Base-by-base conservation (phyloP, 192 early-diverging fungal genomes). In the Funneliformis geosporum region DNA sequence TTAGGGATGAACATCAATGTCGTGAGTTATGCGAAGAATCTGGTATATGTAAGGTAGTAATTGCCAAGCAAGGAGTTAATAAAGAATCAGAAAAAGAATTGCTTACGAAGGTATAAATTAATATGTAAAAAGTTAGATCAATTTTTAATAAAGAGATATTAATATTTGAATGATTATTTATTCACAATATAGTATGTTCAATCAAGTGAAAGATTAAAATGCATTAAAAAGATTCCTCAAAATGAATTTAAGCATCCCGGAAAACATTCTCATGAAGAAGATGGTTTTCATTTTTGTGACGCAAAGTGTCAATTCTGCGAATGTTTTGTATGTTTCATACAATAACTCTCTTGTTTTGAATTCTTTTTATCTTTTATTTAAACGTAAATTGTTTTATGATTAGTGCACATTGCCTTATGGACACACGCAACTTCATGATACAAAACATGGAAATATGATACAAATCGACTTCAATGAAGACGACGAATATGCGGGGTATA, bases 1-100 rank as follows among this genome's bases (percentile, higher is more conserved):
- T 23, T 61, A 80, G 79, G 4, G 18, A 78, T 11, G 80, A 77
- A 43, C 80, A 81, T 76, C 80, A 76, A 66, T 81, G 80, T 50
- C 38, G 28, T 21, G 28, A 81, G 27, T 7, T 55, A 38, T 81
- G 80, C 21, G 75, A 81, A 68, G 47, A 44, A 27, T 5, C 27
- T 5, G 80, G 80, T 5, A 78, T 81, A 25, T 81, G 80, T 59
- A 76, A 77, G 40, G 28, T 78, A 21, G 5, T 23, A 23, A 68
- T n/a, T 44, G 71, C 79, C 0, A 72, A 38, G 27, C 66, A 78
- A 12, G 76, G n/a, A n/a, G 16, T 14, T 46, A 50, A 72, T 28
- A 27, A 72, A 5, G 70, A 40, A 14, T 44, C 50, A 8, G 67
- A 43, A 18, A 44, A 43, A 18, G 27, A 25, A 46, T 46, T 40